Evolutionary conservation across 106 monocot species (phyloP), one percentile per base, ranked within the genome.

Genomic region (Allium cepa): DNA sequence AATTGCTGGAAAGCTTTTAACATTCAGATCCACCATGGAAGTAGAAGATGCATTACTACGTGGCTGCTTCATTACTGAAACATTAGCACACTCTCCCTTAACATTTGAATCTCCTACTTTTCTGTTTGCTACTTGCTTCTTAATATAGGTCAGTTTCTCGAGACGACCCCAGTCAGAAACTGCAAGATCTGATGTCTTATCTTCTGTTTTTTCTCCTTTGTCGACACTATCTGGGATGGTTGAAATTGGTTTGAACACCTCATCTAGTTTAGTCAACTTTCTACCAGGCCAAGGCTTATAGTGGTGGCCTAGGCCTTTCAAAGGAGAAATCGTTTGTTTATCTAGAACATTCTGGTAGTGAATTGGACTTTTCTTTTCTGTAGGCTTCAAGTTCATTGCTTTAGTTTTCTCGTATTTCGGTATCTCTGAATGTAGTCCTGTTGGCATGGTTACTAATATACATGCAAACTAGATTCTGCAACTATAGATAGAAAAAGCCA

Each of bases 151-250:
- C 83, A 83, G 81, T 74, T 78, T 83, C 69, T 81, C 83, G 59
- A 90, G 86, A 50, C 58, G 71, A 13, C 81, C 61, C 86, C 86
- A 90, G 17, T 90, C 81, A 56, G 86, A 69, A 71, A 90, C 90
- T 64, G 86, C 90, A 74, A 83, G 66, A 49, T 86, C 83, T 12
- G 81, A 75, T 67, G 86, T 83, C 65, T 83, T 86, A 53, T 79
- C 90, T 47, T 83, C 79, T 59, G 66, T 47, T 64, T 47, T 72
- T 15, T 74, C 74, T 56, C 60, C 69, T 46, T 48, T 69, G 49
- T 76, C 68, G 10, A 47, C 1, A 7, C 16, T 18, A 17, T 75
- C 52, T 46, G 75, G 75, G 15, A 75, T 68, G 7, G 46, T 68
- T 46, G 68, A 68, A 67, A 68, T 68, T 52, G 67, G 46, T 47